Evolutionary conservation across 352 stramenopile genomes (phyloP).

Genomic region (Pythium coloratum): DNA sequence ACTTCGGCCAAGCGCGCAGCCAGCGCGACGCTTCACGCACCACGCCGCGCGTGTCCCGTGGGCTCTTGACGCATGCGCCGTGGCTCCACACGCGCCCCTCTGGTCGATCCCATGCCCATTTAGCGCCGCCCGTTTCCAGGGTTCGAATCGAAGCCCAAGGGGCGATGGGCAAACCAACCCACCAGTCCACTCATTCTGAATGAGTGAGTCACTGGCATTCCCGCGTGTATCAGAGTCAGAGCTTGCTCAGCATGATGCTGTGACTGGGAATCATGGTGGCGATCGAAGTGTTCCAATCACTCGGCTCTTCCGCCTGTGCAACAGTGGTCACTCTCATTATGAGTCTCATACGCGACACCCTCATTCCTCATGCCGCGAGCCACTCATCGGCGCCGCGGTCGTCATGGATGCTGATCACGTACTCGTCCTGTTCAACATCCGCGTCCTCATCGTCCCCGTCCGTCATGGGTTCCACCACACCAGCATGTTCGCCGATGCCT

Average conservation of each 20-base stretch:
- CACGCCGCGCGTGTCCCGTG: conserved; percentile 2
- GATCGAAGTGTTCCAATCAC: not conserved
- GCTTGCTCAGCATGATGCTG: not conserved
- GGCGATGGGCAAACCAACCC: not conserved
- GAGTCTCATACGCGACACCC: not conserved
- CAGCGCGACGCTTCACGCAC: conserved; percentile 8
- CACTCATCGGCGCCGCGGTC: conserved; percentile 18
- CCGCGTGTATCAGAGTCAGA: not conserved
- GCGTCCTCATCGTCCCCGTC: not conserved
- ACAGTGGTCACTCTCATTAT: not conserved
- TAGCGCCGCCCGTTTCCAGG: not conserved
- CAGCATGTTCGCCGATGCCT: conserved; percentile 13
- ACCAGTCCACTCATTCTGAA: too few relatives aligned
- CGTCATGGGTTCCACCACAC: not conserved
- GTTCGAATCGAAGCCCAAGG: not conserved
- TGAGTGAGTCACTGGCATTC: too few relatives aligned
- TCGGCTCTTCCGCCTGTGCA: not conserved
- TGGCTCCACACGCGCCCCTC: not conserved
- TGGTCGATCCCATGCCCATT: not conserved
- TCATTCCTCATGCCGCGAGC: not conserved
- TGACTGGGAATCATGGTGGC: not conserved
- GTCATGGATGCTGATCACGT: conserved; percentile 32
- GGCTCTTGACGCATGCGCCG: not conserved
- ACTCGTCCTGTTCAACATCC: conserved; percentile 37
- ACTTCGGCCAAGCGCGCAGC: conserved; percentile 4